Conservation (phyloP, 2,329 filamentous ascomycete species). For the Ceratocystis diversiconidia region DNA sequence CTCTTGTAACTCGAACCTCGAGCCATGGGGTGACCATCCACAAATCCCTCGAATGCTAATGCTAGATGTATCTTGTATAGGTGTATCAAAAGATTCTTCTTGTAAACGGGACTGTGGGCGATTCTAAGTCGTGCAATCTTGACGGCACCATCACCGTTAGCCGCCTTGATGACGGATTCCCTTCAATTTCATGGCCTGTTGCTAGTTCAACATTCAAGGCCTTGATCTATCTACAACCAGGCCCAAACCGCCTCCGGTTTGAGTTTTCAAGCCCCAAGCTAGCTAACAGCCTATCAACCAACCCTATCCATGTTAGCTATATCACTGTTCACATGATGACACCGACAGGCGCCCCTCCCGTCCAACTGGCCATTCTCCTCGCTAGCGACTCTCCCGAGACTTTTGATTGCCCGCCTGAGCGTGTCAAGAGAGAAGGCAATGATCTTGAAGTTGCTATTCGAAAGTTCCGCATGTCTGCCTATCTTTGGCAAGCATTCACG, state of each 20-base stretch:
- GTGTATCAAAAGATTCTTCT: slow-evolving; percentile 84
- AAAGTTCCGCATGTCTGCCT: slow-evolving; percentile 91
- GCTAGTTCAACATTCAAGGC: slow-evolving; percentile 83
- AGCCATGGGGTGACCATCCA: background rate
- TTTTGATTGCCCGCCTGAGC: slow-evolving; percentile 68
- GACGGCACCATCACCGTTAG: slow-evolving; percentile 69
- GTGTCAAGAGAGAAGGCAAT: slow-evolving; percentile 67
- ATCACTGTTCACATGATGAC: slow-evolving; percentile 79
- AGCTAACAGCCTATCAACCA: slow-evolving; percentile 50
- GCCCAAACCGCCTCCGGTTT: slow-evolving; percentile 74
- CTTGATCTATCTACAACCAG: slow-evolving; percentile 77
- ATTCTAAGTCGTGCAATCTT: slow-evolving; percentile 54
- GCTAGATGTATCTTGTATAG: slow-evolving; percentile 30
- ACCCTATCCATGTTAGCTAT: slow-evolving; percentile 62
- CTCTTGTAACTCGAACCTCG: background rate
- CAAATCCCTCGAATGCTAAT: background rate
- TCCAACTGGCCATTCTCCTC: slow-evolving; percentile 78
- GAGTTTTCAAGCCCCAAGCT: slow-evolving; percentile 79
- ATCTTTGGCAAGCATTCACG: slow-evolving; percentile 94
- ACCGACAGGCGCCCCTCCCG: slow-evolving; percentile 59
- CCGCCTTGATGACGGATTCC: slow-evolving; percentile 75
- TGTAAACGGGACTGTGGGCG: slow-evolving; percentile 56
- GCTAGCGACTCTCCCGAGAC: slow-evolving; percentile 77
- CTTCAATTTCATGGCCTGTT: slow-evolving; percentile 73
- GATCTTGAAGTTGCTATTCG: slow-evolving; percentile 62